phyloP scores from a whole-genome alignment of 1,284 basidiomycete species.

The Fomitopsis betulina region DNA sequence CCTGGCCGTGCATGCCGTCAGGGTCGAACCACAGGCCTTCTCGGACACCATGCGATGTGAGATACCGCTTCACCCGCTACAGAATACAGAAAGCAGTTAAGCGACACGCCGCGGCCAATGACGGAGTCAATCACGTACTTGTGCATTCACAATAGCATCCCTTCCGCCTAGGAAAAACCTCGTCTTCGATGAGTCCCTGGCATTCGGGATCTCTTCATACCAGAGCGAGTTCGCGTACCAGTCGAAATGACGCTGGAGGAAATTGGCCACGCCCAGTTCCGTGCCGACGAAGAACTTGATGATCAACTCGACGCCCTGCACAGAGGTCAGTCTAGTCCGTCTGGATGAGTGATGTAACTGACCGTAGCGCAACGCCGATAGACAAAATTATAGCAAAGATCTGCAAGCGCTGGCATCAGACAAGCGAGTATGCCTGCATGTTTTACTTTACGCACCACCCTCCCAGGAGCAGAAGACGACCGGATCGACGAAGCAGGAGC shows the following conservation, averaged over 20 bases:
- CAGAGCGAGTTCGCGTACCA: conserved; percentile 89
- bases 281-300: conserved; percentile 84
- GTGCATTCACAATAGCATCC: conserved; percentile 75
- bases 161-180: conserved; percentile 76
- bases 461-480: conserved; percentile 90
- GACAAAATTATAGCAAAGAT: conserved; percentile 86
- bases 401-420: conserved; percentile 29
- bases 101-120: conserved; percentile 3
- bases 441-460: conserved; percentile 49
- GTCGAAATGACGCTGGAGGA: conserved; percentile 79
- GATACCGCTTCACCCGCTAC: conserved; percentile 70
- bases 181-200: conserved; percentile 52
- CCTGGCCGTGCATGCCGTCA: conserved; percentile 67
- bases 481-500: conserved; percentile 88
- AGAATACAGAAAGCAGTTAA: background rate
- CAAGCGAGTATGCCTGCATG: background rate
- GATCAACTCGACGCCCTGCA: conserved; percentile 69
- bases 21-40: conserved; percentile 71
- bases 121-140: conserved; percentile 33
- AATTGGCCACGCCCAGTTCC: conserved; percentile 83
- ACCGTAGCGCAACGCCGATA: conserved; percentile 65
- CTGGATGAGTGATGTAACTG: conserved; percentile 20
- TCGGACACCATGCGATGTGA: conserved; percentile 70
- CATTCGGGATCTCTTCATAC: conserved; percentile 84
- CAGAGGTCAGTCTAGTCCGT: conserved; percentile 7